Evolutionary conservation across 2,329 filamentous ascomycete genomes (phyloP), one percentile per base, ranked within the genome.

Genomic region (Seiridium unicorne): DNA sequence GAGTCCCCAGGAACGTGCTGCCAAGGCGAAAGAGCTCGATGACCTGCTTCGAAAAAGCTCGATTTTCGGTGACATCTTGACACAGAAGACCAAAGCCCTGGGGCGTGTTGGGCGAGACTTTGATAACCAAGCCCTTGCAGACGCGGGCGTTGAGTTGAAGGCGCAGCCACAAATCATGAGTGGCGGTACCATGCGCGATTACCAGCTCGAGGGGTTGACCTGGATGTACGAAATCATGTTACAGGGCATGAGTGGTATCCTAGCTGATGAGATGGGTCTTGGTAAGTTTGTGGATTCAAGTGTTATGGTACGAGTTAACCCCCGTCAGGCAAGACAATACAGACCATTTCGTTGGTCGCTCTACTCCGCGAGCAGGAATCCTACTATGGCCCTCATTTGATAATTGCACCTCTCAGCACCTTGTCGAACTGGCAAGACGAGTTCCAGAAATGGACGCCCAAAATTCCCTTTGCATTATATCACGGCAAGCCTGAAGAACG

Each of bases 361-460:
- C 87, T 96, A 62, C 79, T 98, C 11, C 88, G 94, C 65, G 93
- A 98, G 68, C 89, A 94, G 65, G 92, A 94, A 53, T 84, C 88
- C 5, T 93, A 95, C 56, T 78, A 85, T 2, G 95, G 95, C 0
- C 95, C 95, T 0, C 96, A 97, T 70, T 76, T 99, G 31, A 92
- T 99, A 57, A 89, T 95, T 5, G 93, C 93, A 0, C 95, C 95
- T 0, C 76, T 98, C 3, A 97, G 93, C 69, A 98, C 95, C 0
- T 83, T 97, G 0, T 93, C 90, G 44, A 99, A 98, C 71, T 99
- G 95, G 95, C 89, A 97, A 47, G 91, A 95, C 47, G 95, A 99
- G 69, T 97, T 98, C 66, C 82, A 88, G 40, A 90, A 89, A 67
- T 99, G 93, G 93, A 92, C 92, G 0, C 95, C 95, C 0, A 84